A percentile compares a stretch with the other conserved stretches of the same genome.
Conservation (phyloP, 176 grass and related monocot genomes). For the Aegilops tauschii region DNA sequence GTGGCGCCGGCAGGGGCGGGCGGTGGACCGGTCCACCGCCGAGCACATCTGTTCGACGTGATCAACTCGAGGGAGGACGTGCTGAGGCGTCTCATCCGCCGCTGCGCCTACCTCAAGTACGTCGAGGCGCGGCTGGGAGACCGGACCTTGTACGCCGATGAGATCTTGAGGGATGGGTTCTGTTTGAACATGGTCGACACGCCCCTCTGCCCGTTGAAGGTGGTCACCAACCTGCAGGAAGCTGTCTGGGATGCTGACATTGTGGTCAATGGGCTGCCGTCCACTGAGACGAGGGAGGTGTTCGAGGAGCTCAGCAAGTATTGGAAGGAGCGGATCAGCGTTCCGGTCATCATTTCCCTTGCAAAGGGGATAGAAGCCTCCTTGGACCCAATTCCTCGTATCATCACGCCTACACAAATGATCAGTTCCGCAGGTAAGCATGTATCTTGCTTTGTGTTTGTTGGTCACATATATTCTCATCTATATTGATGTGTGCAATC, state of each 20-base stretch:
- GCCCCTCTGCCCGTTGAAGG: slow-evolving; percentile 86
- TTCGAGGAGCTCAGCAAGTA: slow-evolving; percentile 93
- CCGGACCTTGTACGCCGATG: slow-evolving; percentile 75
- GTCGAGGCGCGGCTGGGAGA: slow-evolving; percentile 93
- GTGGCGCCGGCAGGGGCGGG: slow-evolving; percentile 70
- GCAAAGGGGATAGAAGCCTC: slow-evolving; percentile 90
- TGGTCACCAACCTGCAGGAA: slow-evolving; percentile 96
- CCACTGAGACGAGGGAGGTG: slow-evolving; percentile 85
- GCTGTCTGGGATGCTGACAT: slow-evolving; percentile 99
- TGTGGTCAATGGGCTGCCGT: slow-evolving; percentile 87
- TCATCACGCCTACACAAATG: slow-evolving; percentile 96
- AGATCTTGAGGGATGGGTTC: slow-evolving; percentile 85
- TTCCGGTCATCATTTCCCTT: slow-evolving; percentile 84
- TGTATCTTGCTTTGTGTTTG: slow-evolving; percentile 21
- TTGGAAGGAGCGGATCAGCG: slow-evolving; percentile 94
- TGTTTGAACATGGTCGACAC: slow-evolving; percentile 97
- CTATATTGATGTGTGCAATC: not conserved
- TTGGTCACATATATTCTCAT: not conserved
- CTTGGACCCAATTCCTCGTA: slow-evolving; percentile 67
- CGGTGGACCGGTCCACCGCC: slow-evolving; percentile 60
- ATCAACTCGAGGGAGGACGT: slow-evolving; percentile 98
- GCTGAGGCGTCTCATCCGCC: slow-evolving; percentile 75
- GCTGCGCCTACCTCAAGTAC: slow-evolving; percentile 93
- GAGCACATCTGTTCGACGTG: slow-evolving; percentile 95
- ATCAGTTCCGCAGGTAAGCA: slow-evolving; percentile 82